Evolutionary conservation across 176 grass and related monocot genomes (phyloP).

Genomic region (Zea mays): Zm-B73-REFERENCE-NAM-5.0 NC_050100.1:35015001-35015500

Average conservation of each 20-base stretch:
- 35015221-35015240: constrained; percentile 25
- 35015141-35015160: constrained; percentile 33
- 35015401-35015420: neutral
- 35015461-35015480: constrained; percentile 14
- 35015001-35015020: too few species aligned
- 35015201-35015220: constrained; percentile 42
- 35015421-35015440: constrained; percentile 11
- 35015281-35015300: neutral
- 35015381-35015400: neutral
- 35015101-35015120: too few species aligned
- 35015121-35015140: too few species aligned
- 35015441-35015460: neutral
- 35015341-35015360: neutral
- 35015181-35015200: constrained; percentile 40
- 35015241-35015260: constrained; percentile 16
- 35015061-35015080: too few species aligned
- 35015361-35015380: constrained; percentile 15
- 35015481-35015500: constrained; percentile 42
- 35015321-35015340: neutral
- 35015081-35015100: too few species aligned
- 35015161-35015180: constrained; percentile 49
- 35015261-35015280: neutral
- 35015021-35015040: too few species aligned
- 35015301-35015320: neutral
- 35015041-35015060: too few species aligned